These are phyloP conservation scores for Colletotrichum sp. DNA, from an alignment of 2,329 filamentous ascomycete species.

Conservation along the genomic window DNA sequence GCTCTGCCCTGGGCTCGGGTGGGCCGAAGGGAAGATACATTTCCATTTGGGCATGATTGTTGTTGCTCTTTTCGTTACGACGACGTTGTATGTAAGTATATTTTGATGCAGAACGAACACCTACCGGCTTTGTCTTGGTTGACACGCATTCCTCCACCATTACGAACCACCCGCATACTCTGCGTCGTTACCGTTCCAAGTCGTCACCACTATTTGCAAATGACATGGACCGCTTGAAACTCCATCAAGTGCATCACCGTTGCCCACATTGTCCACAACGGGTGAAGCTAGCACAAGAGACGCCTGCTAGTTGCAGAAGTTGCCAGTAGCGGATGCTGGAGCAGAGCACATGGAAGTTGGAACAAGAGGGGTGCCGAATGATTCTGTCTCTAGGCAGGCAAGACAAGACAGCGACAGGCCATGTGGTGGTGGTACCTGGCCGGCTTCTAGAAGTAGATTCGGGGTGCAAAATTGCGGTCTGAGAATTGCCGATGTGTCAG, in stretches of 20 bases:
- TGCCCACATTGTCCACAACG: neutral
- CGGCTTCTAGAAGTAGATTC: neutral
- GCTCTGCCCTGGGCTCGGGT: neutral
- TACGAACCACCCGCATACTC: neutral
- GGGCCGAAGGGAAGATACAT: neutral
- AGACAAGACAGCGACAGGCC: neutral
- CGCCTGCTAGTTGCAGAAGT: neutral
- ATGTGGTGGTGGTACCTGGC: neutral
- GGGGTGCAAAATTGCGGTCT: neutral
- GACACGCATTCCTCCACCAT: slow-evolving; percentile 4
- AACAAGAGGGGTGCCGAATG: neutral
- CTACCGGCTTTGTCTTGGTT: neutral
- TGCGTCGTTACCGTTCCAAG: neutral
- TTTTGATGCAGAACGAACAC: neutral
- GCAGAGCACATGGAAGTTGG: neutral
- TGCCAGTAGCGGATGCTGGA: neutral
- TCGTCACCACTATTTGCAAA: neutral
- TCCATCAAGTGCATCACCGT: neutral
- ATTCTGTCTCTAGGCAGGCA: neutral
- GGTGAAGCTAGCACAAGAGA: neutral
- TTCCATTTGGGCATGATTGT: neutral
- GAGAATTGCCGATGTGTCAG: neutral
- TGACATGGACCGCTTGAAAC: neutral
- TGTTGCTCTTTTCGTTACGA: neutral
- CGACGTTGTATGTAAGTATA: neutral